A percentile compares a stretch with the other conserved stretches of the same genome.
Evolutionary conservation across 148 eudicot genomes (phyloP).

Genomic region (Rhododendron ovatum): DNA sequence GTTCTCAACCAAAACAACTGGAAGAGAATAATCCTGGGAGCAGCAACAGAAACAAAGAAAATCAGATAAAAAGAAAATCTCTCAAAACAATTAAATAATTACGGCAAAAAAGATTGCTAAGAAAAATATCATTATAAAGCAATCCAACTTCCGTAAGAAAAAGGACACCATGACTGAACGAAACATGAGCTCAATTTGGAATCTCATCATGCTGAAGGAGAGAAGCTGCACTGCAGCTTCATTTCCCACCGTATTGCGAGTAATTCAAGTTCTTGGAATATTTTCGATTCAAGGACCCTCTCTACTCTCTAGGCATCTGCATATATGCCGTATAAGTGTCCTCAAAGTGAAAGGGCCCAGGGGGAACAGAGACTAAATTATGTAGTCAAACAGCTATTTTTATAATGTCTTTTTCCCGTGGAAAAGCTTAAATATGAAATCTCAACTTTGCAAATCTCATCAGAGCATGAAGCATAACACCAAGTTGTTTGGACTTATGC

Average conservation of each 20-base stretch:
- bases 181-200: neutral
- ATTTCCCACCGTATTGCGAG: neutral
- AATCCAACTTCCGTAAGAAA: neutral
- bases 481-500: neutral
- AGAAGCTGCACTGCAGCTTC: neutral
- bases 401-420: neutral
- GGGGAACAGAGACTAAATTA: neutral
- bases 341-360: neutral
- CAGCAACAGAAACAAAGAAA: slow-evolving; percentile 11
- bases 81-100: neutral
- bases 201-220: neutral
- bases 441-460: neutral
- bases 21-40: slow-evolving; percentile 53
- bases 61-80: slow-evolving; percentile 3
- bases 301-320: neutral
- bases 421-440: neutral
- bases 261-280: neutral
- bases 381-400: neutral
- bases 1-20: slow-evolving; percentile 94
- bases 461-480: neutral
- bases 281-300: neutral
- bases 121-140: neutral
- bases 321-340: neutral
- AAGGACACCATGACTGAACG: neutral
- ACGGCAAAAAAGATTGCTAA: neutral